Base-by-base conservation (phyloP, 331 rosid genomes). In the Quercus phellos region DNA sequence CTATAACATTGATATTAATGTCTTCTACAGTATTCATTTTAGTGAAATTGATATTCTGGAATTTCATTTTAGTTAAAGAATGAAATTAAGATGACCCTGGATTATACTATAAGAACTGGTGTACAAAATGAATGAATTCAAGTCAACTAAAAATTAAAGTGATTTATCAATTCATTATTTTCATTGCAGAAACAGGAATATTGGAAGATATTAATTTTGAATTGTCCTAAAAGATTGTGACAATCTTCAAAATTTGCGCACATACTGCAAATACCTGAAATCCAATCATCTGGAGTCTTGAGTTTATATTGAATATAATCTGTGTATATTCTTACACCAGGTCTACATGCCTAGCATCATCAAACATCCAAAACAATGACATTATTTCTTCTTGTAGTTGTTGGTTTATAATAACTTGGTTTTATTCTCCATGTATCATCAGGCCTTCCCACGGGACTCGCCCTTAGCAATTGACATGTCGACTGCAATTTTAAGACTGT, bases 401-500 rank as follows among this genome's bases (percentile, higher is more conserved):
- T 22, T 51, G 70, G 32, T 35, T 58, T n/a, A 13, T 69, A 13
- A 58, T 21, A 35, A 51, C 43, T 24, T 77, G 26, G 18, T 61
- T 22, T 34, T 71, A 73, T 71, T 63, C 69, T 74, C 58, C 50
- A 35, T 69, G 77, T 58, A 53, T 55, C 64, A 55, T 55, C 87
- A 93, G 97, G 97, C 94, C 24, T 93, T 93, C 80, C 87, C 87
- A 12, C 79, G 91, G 70, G 96, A 93, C 87, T 90, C 97, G 0
- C 96, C 94, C 21, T 72, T 93, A 80, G 88, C 97, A 38, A 70
- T 89, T 30, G 97, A 93, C 84, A 5, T 93, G 74, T 90, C 96
- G 14, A 89, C 90, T 30, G 96, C 97, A 42, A 69, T 93, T 61
- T 77, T 93, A 84, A 80, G 83, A 83, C 79, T 93, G 73, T 82